Base-by-base conservation (phyloP, 768 basidiomycete species). In the Mycena rosella region DNA sequence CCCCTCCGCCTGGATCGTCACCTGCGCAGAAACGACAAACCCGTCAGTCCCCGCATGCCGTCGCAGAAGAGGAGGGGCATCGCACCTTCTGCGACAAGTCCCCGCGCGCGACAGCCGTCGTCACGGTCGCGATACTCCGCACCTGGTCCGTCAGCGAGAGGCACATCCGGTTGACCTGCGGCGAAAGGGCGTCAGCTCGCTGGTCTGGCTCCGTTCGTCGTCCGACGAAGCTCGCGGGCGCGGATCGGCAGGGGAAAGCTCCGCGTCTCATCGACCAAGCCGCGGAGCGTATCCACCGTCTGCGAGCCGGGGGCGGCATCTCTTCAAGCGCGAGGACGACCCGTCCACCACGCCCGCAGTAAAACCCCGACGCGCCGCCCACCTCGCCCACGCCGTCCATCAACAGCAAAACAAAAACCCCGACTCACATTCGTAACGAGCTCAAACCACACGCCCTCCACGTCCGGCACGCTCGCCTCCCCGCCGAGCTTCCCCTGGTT, bases 391-490 rank as follows among this genome's bases (percentile, higher is more conserved):
- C n/a, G n/a, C n/a, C n/a, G n/a, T n/a, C n/a, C n/a, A n/a, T n/a
- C n/a, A n/a, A 34, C 5, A 34, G 32, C 32, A 34, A 34, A 47
- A 48, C 26, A 3, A 3, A 38, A 29, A 29, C 7, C 17, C 49
- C n/a, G n/a, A 70, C 68, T 27, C 68, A 92, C 91, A 73, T 89
- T 91, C 63, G 91, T 89, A 36, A 91, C 91, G 70, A 92, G 77
- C 65, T 90, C 88, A 80, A 87, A 88, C 92, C 92, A 94, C 13
- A 89, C 91, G 58, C 93, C 92, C 69, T 89, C 89, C 60, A 94
- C 90, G 67, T 91, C 89, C 67, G 87, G 87, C 40, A 94, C 93
- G 53, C 86, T 86, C 3, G 92, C 92, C 68, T 91, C 40, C 32
- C 66, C 70, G 47, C 70, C 70, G 27, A 68, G 70, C 53, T 68